A percentile compares a stretch with the other conserved stretches of the same genome.
Conservation (phyloP, 345 rosid genomes). For the Arabidopsis arenosa region DNA sequence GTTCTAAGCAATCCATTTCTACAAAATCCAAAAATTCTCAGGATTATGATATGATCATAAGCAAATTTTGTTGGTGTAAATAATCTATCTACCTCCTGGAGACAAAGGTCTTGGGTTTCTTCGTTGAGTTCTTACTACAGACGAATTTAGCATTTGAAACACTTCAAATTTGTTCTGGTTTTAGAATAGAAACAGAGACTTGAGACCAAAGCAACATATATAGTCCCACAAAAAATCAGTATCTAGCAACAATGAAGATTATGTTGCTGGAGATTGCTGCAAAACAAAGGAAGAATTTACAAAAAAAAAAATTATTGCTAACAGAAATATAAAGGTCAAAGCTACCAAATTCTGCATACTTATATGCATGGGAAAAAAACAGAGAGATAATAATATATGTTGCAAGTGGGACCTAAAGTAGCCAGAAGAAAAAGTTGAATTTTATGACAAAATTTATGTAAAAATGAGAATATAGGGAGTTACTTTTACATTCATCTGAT, state of each 20-base stretch:
- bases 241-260: slow-evolving; percentile 28
- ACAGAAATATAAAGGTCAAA: slow-evolving; percentile 8
- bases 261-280: slow-evolving; percentile 31
- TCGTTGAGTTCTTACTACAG: slow-evolving; percentile 68
- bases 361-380: not conserved
- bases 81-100: slow-evolving; percentile 58
- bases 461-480: not conserved
- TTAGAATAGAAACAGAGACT: slow-evolving; percentile 1
- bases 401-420: slow-evolving; percentile 36
- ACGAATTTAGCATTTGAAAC: slow-evolving; percentile 66
- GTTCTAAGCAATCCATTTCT: slow-evolving; percentile 87
- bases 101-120: slow-evolving; percentile 63
- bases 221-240: slow-evolving; percentile 11
- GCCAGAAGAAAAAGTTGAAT: not conserved
- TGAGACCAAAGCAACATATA: not conserved
- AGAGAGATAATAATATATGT: slow-evolving; percentile 17
- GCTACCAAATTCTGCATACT: slow-evolving; percentile 27
- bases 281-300: slow-evolving; percentile 24
- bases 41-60: not conserved
- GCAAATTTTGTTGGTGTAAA: not conserved
- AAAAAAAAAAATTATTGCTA: not conserved
- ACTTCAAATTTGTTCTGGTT: slow-evolving; percentile 29
- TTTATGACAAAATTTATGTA: not conserved
- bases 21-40: not conserved
- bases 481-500: not conserved